Evolutionary conservation across 2,329 filamentous ascomycete genomes (phyloP).

Genomic region (Monosporascus sp.): DNA sequence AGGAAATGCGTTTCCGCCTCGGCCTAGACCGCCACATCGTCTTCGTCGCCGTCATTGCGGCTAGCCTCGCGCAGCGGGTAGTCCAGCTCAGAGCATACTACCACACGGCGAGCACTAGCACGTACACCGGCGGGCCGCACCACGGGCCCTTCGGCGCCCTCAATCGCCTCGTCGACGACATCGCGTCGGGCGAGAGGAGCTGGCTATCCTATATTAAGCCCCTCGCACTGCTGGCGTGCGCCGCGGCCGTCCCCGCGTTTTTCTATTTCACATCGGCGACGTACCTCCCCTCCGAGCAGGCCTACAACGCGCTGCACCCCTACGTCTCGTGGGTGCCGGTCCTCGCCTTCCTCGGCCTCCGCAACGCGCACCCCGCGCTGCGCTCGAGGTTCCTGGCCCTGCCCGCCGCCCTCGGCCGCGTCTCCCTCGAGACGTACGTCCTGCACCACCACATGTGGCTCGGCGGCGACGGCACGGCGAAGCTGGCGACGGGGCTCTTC

Average conservation of each 20-base stretch:
- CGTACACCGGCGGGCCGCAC: slow-evolving; percentile 8
- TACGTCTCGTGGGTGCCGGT: slow-evolving; percentile 50
- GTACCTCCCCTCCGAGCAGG: slow-evolving; percentile 23
- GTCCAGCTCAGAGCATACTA: slow-evolving; percentile 12
- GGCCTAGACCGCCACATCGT: slow-evolving; percentile 49
- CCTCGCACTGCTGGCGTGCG: slow-evolving; percentile 5
- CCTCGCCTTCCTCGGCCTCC: slow-evolving; percentile 43
- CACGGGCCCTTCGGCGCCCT: slow-evolving; percentile 5
- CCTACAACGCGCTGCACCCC: slow-evolving; percentile 47
- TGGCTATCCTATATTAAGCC: background rate
- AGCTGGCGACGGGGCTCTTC: slow-evolving; percentile 31
- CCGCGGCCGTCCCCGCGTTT: slow-evolving; percentile 24
- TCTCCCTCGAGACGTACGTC: slow-evolving; percentile 54
- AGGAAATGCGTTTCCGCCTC: slow-evolving; percentile 45
- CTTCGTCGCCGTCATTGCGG: slow-evolving; percentile 49
- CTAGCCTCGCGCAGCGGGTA: slow-evolving; percentile 32
- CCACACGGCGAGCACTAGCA: background rate
- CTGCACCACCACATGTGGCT: slow-evolving; percentile 59
- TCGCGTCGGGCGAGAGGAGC: background rate
- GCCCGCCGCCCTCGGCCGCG: slow-evolving; percentile 50
- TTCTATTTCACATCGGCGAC: slow-evolving; percentile 24
- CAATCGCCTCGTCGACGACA: slow-evolving; percentile 4
- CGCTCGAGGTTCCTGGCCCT: slow-evolving; percentile 37
- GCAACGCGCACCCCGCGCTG: slow-evolving; percentile 39
- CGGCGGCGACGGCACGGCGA: slow-evolving; percentile 49